Evolutionary conservation across 805 yeast genomes (phyloP), one percentile per base, ranked within the genome.

Genomic region (Yarrowia divulgata): DNA sequence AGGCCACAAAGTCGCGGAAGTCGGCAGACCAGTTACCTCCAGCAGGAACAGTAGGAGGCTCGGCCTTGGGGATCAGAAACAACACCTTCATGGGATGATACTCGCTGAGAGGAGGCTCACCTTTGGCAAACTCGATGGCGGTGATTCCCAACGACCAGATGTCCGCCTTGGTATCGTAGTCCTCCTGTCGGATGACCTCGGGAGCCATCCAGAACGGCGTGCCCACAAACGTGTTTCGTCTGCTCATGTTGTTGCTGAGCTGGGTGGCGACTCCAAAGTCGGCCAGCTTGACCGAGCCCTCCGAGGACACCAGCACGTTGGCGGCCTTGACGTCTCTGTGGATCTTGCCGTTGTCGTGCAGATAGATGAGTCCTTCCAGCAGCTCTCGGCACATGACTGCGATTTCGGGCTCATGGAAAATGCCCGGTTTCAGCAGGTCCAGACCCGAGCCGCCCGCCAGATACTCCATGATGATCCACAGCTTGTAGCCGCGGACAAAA

Each of bases 171-270:
- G 88, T 90, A 75, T 90, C 85, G 77, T 95, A 93, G 0, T 95
- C 97, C 10, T 79, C 77, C 57, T 78, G 74, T 75, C 84, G 77
- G 6, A 82, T 77, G n/a, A 94, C 90, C 77, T 95, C 99, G 0
- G 99, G 99, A 0, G 99, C 99, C 98, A 94, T 93, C 98, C 98
- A 93, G 78, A 87, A 91, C 14, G 98, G 97, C 0, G 98, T 93
- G 1, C 98, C 98, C 67, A 93, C 97, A 82, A 93, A 89, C 0
- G 97, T 91, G 69, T 85, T 86, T 72, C 88, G 85, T 71, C 82
- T 82, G 29, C 81, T 78, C 55, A 79, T 69, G 16, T 89, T 83
- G 55, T 82, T 79, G 23, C 88, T 84, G 35, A 93, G 82, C 77
- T 92, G 95, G 0, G 95, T 95, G 74, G 94, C 87, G 4, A 93